Conservation (phyloP, 164 flowering plant species). For the Stephania yunnanensis region DNA sequence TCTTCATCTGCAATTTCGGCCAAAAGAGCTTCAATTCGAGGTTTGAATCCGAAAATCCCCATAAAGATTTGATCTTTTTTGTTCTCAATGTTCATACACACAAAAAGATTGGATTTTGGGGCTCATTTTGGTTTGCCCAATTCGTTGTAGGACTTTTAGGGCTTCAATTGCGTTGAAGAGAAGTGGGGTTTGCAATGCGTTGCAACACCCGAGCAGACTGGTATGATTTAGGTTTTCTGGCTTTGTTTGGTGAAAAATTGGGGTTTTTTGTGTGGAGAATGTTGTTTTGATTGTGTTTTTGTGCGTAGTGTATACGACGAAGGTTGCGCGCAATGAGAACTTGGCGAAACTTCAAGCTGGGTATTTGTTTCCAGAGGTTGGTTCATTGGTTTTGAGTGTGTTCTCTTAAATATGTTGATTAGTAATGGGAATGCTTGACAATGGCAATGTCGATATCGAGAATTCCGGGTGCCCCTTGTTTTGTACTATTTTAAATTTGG, state of each 20-base stretch:
- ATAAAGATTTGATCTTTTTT: neutral
- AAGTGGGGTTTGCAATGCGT: conserved; percentile 40
- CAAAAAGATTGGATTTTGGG: neutral
- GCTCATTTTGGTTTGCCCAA: neutral
- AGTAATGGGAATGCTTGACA: neutral
- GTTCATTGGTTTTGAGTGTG: conserved; percentile 9
- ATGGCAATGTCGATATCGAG: neutral
- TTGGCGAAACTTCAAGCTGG: conserved; percentile 93
- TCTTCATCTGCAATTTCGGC: conserved; percentile 50
- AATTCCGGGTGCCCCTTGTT: no score
- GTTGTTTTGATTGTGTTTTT: conserved; percentile 5
- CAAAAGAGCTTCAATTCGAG: conserved; percentile 30
- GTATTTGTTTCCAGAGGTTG: conserved; percentile 91
- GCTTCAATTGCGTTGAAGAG: conserved; percentile 27
- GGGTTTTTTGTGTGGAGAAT: neutral
- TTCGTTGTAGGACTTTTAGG: conserved; percentile 26
- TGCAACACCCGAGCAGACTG: conserved; percentile 40
- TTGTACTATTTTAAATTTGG: neutral
- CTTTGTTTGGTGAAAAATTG: no score
- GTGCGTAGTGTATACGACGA: conserved; percentile 59
- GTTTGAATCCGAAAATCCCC: conserved; percentile 13
- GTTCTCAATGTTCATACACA: neutral
- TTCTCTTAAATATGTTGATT: neutral
- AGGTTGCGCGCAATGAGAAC: conserved; percentile 82
- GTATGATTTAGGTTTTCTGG: conserved; percentile 20